phyloP scores from a whole-genome alignment of 257 asterid genomes.

The Coffea canephora region DNA sequence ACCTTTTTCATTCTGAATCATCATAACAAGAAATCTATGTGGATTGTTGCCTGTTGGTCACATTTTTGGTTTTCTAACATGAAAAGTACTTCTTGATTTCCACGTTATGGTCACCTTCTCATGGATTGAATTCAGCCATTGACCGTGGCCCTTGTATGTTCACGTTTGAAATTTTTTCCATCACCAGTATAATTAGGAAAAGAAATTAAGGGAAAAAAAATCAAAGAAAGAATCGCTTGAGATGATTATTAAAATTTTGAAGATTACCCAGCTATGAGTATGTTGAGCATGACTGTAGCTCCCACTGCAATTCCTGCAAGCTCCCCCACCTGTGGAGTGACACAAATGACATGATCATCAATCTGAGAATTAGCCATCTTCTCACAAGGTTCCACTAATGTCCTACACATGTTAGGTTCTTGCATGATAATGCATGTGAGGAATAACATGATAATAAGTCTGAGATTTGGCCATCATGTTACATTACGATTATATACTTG shows the following conservation, averaged over 20 bases:
- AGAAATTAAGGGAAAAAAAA: neutral
- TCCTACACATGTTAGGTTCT: neutral
- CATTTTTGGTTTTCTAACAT: neutral
- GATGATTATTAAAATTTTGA: neutral
- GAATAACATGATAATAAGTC: too few relatives aligned
- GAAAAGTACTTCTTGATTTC: neutral
- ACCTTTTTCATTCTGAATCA: conserved; percentile 2
- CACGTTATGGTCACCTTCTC: neutral
- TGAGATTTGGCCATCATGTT: too few relatives aligned
- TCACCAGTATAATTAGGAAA: neutral
- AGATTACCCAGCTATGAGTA: conserved; percentile 75
- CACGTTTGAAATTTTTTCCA: neutral
- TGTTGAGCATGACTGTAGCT: conserved; percentile 88
- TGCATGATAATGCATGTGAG: neutral
- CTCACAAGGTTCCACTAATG: conserved; percentile 18
- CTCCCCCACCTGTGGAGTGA: conserved; percentile 64
- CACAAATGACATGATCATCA: neutral
- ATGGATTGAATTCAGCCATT: neutral
- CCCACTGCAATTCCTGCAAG: conserved; percentile 91
- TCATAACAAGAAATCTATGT: neutral
- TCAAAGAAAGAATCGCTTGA: neutral
- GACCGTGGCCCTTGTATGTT: neutral
- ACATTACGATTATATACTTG: too few relatives aligned
- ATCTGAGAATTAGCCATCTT: neutral
- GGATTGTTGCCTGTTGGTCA: neutral